Evolutionary conservation across 345 rosid genomes (phyloP), one percentile per base, ranked within the genome.

Genomic region (Stellera chamaejasme): DNA sequence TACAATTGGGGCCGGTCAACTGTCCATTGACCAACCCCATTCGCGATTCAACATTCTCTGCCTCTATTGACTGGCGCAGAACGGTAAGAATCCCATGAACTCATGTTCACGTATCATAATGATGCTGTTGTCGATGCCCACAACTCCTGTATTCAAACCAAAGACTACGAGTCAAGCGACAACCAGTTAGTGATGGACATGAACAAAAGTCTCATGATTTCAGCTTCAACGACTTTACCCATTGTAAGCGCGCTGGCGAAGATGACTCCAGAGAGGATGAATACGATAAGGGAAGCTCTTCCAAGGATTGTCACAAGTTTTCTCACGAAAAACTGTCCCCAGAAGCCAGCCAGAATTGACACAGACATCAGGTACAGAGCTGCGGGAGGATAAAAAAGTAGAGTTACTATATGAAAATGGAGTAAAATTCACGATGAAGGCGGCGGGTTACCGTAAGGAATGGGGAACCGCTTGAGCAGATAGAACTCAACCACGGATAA

Each of bases 401-500:
- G 1, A 32, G 1, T 19, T 19, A 19, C 23, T 19, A 27, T 12
- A 15, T 39, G 11, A 50, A 16, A 50, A 8, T 50, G 10, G 10
- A 14, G 10, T 50, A 10, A 28, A 50, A 10, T 2, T 45, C 5
- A n/a, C 36, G 13, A 13, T 11, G n/a, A 59, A 28, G 28, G 53
- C 45, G 43, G 43, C 45, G 43, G 43, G 28, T 59, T 79, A 80
- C 99, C 97, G 32, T 69, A 93, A 13, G 97, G 99, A 47, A 93
- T 86, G 5, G 99, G 99, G 65, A 93, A 93, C 60, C 99, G 77
- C 64, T 89, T 79, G 45, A 93, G 97, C 57, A 93, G 73, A 65
- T 89, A 93, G 45, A 93, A 93, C 76, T 93, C 99, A 19, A 86
- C 91, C 23, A 93, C 99, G 1, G 99, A 93, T 64, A 93, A 73